Evolutionary conservation across 176 grass and related monocot species (phyloP), one percentile per base, ranked within the genome.

Genomic region (Dactylis glomerata): DNA sequence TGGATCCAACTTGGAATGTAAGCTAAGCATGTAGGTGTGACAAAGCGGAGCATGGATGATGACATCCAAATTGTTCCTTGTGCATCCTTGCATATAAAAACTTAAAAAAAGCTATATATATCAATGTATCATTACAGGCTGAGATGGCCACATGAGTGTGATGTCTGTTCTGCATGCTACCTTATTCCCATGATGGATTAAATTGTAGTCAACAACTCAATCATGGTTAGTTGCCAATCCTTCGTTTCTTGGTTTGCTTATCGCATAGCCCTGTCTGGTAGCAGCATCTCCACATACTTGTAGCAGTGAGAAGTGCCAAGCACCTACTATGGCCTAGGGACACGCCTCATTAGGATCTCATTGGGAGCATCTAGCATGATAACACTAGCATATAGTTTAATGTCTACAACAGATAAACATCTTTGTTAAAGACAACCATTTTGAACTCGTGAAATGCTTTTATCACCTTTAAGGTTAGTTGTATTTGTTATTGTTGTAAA

Each of bases 11-110:
- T 86, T 83, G 16, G 36, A 79, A 71, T 61, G 15, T 20, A 83
- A 82, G 83, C 56, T 68, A 87, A 86, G 66, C 32, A 77, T 77
- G 50, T 51, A 76, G 71, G 32, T 86, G 72, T 47, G 78, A 52
- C 78, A 57, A 20, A 76, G 19, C 9, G n/a, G 68, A 38, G 46
- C 47, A 44, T 22, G 24, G 83, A 77, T 61, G 77, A 63, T 85
- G 63, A 78, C 88, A 17, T 6, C 24, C 52, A 32, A 51, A 52
- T 82, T 77, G 78, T 36, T 34, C 10, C 0, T 19, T 19, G 51
- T 82, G 42, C 32, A 40, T 51, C 63, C 64, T 54, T 42, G 54
- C 78, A 28, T 82, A 77, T 20, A 46, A 52, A 34, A n/a, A 66
- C 36, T 23, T 24, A 28, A 76, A 79, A 76, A 10, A 5, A n/a